Conservation (phyloP, 2,329 filamentous ascomycete species). For the Colletotrichum limetticola region DNA sequence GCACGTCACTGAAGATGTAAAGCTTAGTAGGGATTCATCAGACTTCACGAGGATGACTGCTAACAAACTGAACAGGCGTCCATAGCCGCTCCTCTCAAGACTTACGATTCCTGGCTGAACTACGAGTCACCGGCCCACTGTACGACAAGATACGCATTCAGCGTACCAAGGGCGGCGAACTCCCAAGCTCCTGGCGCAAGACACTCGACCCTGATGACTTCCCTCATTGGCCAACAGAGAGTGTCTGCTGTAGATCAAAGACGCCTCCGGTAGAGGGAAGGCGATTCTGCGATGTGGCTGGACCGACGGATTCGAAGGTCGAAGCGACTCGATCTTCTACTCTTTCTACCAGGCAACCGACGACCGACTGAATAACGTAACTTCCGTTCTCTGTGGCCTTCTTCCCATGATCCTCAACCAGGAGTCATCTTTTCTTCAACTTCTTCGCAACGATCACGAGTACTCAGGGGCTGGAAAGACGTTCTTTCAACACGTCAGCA, state of each 20-base stretch:
- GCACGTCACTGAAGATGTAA: background rate
- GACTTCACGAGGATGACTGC: background rate
- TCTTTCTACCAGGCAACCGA: constrained; percentile 57
- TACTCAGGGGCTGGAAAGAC: constrained; percentile 38
- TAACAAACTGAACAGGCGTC: background rate
- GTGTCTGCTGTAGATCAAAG: too few relatives aligned
- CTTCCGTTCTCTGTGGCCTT: constrained; percentile 54
- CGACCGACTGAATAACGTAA: constrained; percentile 48
- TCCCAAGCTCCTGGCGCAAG: too few relatives aligned
- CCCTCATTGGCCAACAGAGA: too few relatives aligned
- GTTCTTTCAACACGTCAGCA: constrained; percentile 49
- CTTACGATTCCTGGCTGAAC: background rate
- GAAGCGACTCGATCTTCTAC: constrained; percentile 33
- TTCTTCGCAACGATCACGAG: constrained; percentile 49
- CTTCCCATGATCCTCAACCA: constrained; percentile 51
- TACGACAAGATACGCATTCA: too few relatives aligned
- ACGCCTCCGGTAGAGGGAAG: too few relatives aligned
- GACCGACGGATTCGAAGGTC: too few relatives aligned
- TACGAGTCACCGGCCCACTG: background rate
- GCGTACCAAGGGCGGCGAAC: too few relatives aligned
- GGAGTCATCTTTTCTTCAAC: constrained; percentile 44
- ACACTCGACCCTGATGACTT: too few relatives aligned
- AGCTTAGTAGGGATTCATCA: background rate
- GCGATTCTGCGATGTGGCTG: too few relatives aligned
- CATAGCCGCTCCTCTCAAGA: background rate